A percentile compares a stretch with the other conserved stretches of the same genome.
Conservation (phyloP, 768 basidiomycete genomes). For the Chiua virens region DNA sequence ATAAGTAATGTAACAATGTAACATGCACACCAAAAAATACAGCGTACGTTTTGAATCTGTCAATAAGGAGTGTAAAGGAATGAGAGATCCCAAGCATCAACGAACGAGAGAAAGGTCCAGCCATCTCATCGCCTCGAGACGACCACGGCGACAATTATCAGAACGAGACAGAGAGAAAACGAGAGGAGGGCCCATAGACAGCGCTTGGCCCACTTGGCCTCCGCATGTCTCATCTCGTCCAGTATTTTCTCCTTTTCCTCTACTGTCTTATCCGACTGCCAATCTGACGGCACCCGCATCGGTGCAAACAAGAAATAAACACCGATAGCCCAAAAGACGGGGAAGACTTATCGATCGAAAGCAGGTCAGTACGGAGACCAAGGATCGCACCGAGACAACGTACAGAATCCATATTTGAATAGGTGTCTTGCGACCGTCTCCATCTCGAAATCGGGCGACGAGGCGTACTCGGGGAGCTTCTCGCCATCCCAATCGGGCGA, state of each 20-base stretch:
- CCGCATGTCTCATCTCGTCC: conserved; percentile 45
- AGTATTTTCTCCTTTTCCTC: conserved; percentile 49
- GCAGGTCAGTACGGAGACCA: background rate
- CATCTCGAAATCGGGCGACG: conserved; percentile 42
- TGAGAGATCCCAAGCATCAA: background rate
- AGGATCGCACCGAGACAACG: conserved; percentile 16
- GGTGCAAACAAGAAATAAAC: conserved; percentile 55
- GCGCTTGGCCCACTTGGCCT: conserved; percentile 57
- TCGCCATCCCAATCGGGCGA: conserved; percentile 39
- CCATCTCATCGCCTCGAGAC: conserved; percentile 21
- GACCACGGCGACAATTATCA: conserved; percentile 25
- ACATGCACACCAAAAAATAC: background rate
- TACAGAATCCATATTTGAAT: conserved; percentile 65
- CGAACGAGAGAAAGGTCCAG: conserved; percentile 1
- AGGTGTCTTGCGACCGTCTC: conserved; percentile 58
- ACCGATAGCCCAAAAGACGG: conserved; percentile 61
- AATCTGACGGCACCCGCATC: conserved; percentile 46
- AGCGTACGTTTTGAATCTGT: conserved; percentile 11
- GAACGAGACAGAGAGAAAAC: conserved; percentile 40
- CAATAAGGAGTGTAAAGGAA: conserved; percentile 9
- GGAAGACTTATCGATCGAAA: conserved; percentile 47
- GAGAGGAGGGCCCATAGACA: conserved; percentile 54
- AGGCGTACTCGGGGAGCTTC: conserved; percentile 24
- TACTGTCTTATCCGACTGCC: conserved; percentile 57
- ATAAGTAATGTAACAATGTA: conserved; percentile 4